Conservation (phyloP, 1,139 yeast genomes). For the Yamadazyma oceani region DNA sequence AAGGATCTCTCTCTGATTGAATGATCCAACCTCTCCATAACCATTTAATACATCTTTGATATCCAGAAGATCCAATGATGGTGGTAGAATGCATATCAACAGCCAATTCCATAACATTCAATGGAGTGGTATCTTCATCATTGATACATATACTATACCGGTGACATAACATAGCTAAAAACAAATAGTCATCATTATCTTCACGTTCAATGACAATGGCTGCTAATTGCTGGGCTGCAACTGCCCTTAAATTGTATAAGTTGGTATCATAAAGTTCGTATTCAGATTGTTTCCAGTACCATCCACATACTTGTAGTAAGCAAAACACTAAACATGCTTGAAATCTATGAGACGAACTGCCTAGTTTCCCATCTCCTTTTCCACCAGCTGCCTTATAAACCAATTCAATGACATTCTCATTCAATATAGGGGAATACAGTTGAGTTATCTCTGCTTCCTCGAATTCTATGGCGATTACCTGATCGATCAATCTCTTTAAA, state of each 20-base stretch:
- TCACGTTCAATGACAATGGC: constrained; percentile 63
- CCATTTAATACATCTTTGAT: constrained; percentile 86
- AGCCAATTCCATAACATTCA: constrained; percentile 77
- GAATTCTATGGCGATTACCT: constrained; percentile 64
- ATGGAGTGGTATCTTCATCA: constrained; percentile 61
- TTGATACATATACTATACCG: constrained; percentile 66
- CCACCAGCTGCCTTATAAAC: constrained; percentile 84
- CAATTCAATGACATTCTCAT: constrained; percentile 55
- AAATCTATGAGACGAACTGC: constrained; percentile 60
- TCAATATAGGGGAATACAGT: constrained; percentile 64
- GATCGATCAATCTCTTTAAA: constrained; percentile 70
- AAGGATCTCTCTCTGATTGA: constrained; percentile 71
- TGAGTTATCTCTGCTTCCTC: constrained; percentile 49
- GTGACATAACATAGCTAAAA: constrained; percentile 76
- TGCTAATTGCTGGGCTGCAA: constrained; percentile 74
- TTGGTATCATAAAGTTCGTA: constrained; percentile 69
- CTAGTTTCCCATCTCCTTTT: constrained; percentile 56
- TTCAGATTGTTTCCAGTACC: constrained; percentile 68
- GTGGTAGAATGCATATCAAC: constrained; percentile 82
- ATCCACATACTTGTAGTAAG: constrained; percentile 68
- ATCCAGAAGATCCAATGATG: constrained; percentile 77
- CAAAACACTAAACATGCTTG: constrained; percentile 69
- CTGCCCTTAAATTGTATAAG: constrained; percentile 58
- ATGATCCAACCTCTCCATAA: constrained; percentile 92
- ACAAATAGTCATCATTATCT: constrained; percentile 61